Base-by-base conservation (phyloP, 75 land plant genomes). In the Chamaecyparis obtusa region DNA sequence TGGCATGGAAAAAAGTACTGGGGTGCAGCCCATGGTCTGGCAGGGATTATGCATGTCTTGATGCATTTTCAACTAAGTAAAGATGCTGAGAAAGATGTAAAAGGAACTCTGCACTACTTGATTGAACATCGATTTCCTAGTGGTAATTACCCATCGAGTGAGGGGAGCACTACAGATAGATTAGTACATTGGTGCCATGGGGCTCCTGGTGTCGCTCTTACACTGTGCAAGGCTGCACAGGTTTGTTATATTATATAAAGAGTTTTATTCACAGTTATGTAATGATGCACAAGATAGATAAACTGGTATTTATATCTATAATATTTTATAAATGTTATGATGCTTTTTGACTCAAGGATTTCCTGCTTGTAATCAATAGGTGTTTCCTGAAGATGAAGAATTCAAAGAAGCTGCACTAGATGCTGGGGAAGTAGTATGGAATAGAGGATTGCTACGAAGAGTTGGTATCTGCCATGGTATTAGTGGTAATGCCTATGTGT, bases 121-220 rank as follows among this genome's bases (percentile, higher is more conserved):
- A 94, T 97, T 11, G 86, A 91, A 55, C 91, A 94, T 41, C 93
- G 96, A 16, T 94, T 94, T 78, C 91, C 91, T 5, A 92, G 93
- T 88, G 96, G 99, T 4, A 98, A 98, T 85, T 96, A 95, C 86
- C 99, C 94, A 48, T 89, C 94, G 2, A 95, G 95, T 86, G 99
- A 98, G 86, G 96, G 91, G 36, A 86, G 86, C 84, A 84, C 89
- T 30, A 75, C 88, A 21, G 97, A 98, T 84, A 90, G 91, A 27
- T 93, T 97, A 13, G 97, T 98, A 19, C 99, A 98, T 87, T 98
- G 99, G 99, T 98, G 99, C 83, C 97, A 97, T 92, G 99, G 99
- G 71, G 97, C 99, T 49, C 96, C 99, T 67, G 99, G 99, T 21
- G 89, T 98, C 83, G 91, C 92, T 41, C 92, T 98, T 75, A 95